Evolutionary conservation across 2,329 filamentous ascomycete species (phyloP).

Genomic region (Stagonosporopsis rhizophila): DNA sequence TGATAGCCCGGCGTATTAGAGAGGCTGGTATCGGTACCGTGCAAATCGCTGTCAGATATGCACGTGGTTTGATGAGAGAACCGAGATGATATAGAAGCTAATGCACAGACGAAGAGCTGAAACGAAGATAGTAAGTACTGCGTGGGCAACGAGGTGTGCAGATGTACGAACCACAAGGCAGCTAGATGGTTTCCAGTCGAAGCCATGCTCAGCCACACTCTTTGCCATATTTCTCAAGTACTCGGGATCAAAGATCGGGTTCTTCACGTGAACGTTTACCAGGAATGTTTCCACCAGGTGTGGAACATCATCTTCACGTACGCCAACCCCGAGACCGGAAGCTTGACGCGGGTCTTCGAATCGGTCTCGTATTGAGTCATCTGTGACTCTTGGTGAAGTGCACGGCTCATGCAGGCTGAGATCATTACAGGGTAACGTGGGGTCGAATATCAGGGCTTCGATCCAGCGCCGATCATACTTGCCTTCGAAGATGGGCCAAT

Average conservation of each 20-base stretch:
- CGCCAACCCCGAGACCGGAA: constrained; percentile 14
- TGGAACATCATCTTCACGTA: constrained; percentile 39
- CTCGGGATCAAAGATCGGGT: constrained; percentile 40
- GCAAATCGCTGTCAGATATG: neutral
- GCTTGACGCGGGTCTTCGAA: constrained; percentile 7
- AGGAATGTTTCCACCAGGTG: constrained; percentile 39
- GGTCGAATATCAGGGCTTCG: constrained; percentile 24
- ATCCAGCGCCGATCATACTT: constrained; percentile 25
- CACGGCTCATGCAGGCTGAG: neutral
- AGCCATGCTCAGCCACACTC: constrained; percentile 32
- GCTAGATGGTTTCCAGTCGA: constrained; percentile 37
- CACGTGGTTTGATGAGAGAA: constrained; percentile 30
- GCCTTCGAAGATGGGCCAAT: constrained; percentile 41
- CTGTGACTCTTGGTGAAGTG: constrained; percentile 9
- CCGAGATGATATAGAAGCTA: constrained; percentile 39
- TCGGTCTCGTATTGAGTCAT: constrained; percentile 5
- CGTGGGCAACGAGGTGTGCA: neutral
- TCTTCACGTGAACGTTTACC: constrained; percentile 45
- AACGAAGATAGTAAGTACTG: neutral
- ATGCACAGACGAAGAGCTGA: constrained; percentile 43
- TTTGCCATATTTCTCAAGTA: constrained; percentile 32
- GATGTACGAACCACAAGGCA: constrained; percentile 39
- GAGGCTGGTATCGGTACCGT: constrained; percentile 10
- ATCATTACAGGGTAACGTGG: constrained; percentile 6
- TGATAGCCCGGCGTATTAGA: constrained; percentile 22